Percentiles rank a stretch among this genome's conserved stretches.
These are phyloP conservation scores for Xylariaceae sp. DNA, from an alignment of 2,329 filamentous ascomycete species.

Conservation along the genomic window DNA sequence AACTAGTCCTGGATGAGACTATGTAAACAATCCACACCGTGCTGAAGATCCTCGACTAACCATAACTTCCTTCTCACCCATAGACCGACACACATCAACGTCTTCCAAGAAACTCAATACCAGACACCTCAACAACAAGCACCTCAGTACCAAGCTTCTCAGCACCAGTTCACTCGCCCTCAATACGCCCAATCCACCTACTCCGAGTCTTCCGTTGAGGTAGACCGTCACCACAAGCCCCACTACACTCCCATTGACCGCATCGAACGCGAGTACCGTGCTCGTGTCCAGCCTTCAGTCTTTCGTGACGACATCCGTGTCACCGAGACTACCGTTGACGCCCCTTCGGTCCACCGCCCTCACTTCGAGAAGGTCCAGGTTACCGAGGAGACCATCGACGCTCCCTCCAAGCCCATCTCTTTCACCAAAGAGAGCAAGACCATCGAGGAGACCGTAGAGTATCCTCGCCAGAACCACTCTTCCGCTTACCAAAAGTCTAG, in stretches of 20 bases:
- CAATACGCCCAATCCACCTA: conserved; percentile 37
- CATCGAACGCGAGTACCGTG: conserved; percentile 63
- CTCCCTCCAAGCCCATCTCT: conserved; percentile 38
- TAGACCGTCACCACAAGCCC: conserved; percentile 51
- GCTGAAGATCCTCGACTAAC: conserved; percentile 10
- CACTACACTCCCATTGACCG: conserved; percentile 54
- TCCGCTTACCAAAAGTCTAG: conserved; percentile 45
- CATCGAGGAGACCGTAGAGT: conserved; percentile 63
- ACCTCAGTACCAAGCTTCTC: conserved; percentile 18
- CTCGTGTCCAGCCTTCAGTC: conserved; percentile 51
- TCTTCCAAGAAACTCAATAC: conserved; percentile 21
- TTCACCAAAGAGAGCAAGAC: conserved; percentile 56
- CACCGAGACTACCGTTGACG: conserved; percentile 26
- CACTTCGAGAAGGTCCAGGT: conserved; percentile 45
- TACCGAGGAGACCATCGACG: conserved; percentile 55
- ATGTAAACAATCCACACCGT: conserved; percentile 13
- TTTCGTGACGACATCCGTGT: conserved; percentile 33
- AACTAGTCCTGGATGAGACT: neutral
- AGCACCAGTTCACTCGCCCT: conserved; percentile 14
- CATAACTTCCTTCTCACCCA: conserved; percentile 12
- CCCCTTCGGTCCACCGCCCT: conserved; percentile 29
- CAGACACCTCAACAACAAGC: conserved; percentile 21
- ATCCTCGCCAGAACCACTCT: conserved; percentile 36
- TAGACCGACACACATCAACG: conserved; percentile 33
- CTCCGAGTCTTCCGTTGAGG: conserved; percentile 63